Percentiles rank a stretch among this genome's conserved stretches.
Conservation (phyloP, 164 flowering plant genomes). For the Annona cherimola region DNA sequence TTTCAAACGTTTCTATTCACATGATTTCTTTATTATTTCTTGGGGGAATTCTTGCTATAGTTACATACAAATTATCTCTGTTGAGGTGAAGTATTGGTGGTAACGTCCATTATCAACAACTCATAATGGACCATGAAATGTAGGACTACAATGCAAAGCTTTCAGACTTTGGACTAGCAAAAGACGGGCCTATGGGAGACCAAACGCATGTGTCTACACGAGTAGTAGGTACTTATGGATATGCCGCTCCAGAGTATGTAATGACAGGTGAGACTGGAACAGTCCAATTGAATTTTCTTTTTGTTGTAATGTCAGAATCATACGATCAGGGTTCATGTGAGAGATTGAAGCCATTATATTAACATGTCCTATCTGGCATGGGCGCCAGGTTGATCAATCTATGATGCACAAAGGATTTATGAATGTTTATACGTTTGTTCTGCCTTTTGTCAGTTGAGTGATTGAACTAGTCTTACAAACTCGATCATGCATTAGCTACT, state of each 20-base stretch:
- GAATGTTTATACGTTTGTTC: too few relatives aligned
- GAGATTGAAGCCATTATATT: too few relatives aligned
- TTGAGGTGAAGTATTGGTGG: not conserved
- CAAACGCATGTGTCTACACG: constrained; percentile 97
- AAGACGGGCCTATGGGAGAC: constrained; percentile 96
- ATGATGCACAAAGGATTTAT: too few relatives aligned
- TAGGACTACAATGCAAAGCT: constrained; percentile 89
- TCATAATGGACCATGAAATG: constrained; percentile 5
- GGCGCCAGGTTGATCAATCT: too few relatives aligned
- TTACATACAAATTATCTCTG: not conserved
- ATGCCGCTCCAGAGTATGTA: constrained; percentile 95
- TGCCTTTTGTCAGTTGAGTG: too few relatives aligned
- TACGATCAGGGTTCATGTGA: too few relatives aligned
- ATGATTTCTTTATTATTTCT: too few relatives aligned
- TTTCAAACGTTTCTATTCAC: not conserved
- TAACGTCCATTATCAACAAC: not conserved
- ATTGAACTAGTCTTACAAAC: too few relatives aligned
- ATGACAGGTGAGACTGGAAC: constrained; percentile 73
- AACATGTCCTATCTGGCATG: too few relatives aligned
- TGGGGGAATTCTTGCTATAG: not conserved
- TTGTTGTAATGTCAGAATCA: too few relatives aligned
- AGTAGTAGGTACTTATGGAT: constrained; percentile 95
- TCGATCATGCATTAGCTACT: too few relatives aligned
- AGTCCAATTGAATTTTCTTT: not conserved
- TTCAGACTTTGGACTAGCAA: constrained; percentile 96